These are phyloP conservation scores for Dendrostoma leiphaemia DNA, from an alignment of 2,329 filamentous ascomycete genomes.

Conservation along the genomic window DNA sequence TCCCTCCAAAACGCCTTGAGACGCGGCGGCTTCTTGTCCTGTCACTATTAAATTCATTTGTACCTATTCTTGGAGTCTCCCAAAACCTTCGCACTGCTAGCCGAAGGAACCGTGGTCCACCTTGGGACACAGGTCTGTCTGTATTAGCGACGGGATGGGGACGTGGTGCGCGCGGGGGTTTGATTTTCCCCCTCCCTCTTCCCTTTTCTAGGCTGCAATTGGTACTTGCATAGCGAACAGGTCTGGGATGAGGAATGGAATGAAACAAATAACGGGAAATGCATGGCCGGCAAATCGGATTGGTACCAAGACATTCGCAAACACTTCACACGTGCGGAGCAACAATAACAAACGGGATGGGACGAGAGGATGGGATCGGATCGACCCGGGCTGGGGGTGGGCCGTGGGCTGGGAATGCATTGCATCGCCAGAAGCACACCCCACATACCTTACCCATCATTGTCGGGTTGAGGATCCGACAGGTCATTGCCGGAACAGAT, in stretches of 20 bases:
- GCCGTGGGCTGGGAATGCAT: neutral
- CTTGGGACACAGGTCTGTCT: no score
- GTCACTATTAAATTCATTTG: conserved; percentile 1
- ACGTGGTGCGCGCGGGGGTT: neutral
- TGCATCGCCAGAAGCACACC: no score
- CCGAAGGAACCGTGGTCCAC: no score
- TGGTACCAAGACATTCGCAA: neutral
- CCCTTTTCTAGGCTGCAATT: neutral
- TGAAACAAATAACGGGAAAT: conserved; percentile 7
- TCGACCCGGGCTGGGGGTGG: neutral
- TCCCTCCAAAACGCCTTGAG: neutral
- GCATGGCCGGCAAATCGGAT: neutral
- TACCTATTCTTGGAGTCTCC: neutral
- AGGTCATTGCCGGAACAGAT: no score
- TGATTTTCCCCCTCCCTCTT: neutral
- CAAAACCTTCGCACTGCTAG: neutral
- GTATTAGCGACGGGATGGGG: neutral
- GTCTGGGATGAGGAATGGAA: conserved; percentile 9
- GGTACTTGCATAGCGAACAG: neutral
- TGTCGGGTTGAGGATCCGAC: no score
- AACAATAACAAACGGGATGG: neutral
- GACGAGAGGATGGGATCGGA: neutral
- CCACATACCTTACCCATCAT: no score
- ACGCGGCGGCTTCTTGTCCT: conserved; percentile 12
- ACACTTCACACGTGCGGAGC: neutral